Percentiles rank a stretch among this genome's conserved stretches.
phyloP scores from a whole-genome alignment of 345 rosid genomes.

The Diplotaxis tenuifolia region DNA sequence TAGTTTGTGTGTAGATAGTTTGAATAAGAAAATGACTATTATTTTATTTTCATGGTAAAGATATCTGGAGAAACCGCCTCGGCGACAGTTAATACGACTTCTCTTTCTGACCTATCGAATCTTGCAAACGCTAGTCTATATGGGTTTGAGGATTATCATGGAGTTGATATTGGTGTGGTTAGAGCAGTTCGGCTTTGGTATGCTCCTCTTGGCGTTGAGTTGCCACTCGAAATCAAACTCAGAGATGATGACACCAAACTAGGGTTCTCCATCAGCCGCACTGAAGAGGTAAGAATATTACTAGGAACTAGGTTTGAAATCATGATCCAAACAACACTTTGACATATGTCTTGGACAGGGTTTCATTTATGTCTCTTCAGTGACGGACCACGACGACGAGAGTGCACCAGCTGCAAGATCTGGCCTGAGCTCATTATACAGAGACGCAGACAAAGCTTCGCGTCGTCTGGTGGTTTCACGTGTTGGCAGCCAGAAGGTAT shows the following conservation, averaged over 20 bases:
- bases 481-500: slow-evolving; percentile 73
- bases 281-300: slow-evolving; percentile 68
- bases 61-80: slow-evolving; percentile 97
- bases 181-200: slow-evolving; percentile 95
- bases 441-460: slow-evolving; percentile 56
- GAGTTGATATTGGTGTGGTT: slow-evolving; percentile 94
- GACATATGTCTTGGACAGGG: slow-evolving; percentile 49
- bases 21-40: background rate
- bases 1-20: background rate
- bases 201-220: slow-evolving; percentile 72
- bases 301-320: background rate
- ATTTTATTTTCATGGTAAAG: slow-evolving; percentile 38
- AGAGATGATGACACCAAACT: slow-evolving; percentile 77
- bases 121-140: slow-evolving; percentile 75
- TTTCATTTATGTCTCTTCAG: slow-evolving; percentile 86
- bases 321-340: background rate
- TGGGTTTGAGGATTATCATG: slow-evolving; percentile 97
- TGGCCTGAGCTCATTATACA: slow-evolving; percentile 62
- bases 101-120: slow-evolving; percentile 75
- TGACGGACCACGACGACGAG: slow-evolving; percentile 59
- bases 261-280: slow-evolving; percentile 95
- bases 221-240: slow-evolving; percentile 64
- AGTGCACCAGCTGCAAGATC: slow-evolving; percentile 70
- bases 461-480: slow-evolving; percentile 68
- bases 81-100: slow-evolving; percentile 74